These are phyloP conservation scores for Leptographium wingfieldii DNA, from an alignment of 2,329 filamentous ascomycete genomes.

Conservation along the genomic window DNA sequence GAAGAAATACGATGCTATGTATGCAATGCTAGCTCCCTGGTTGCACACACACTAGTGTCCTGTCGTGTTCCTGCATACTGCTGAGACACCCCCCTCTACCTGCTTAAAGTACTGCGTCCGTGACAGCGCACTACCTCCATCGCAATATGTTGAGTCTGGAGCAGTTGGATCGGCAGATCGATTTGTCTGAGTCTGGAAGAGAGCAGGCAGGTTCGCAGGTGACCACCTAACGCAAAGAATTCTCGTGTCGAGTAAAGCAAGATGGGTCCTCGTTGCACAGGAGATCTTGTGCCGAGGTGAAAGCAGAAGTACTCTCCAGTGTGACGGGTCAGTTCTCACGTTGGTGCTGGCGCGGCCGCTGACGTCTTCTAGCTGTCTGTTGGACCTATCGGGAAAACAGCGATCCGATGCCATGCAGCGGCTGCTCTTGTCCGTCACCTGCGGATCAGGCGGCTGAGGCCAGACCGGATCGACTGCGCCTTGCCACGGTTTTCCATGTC, in stretches of 20 bases:
- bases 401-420: not conserved
- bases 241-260: not conserved
- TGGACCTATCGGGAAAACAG: not conserved
- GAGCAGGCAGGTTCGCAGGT: not conserved
- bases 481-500: not conserved
- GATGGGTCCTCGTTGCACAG: not conserved
- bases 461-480: not conserved
- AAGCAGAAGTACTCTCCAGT: not conserved
- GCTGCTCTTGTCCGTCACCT: too few relatives aligned
- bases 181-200: not conserved
- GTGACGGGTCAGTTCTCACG: too few relatives aligned
- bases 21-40: not conserved
- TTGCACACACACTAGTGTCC: not conserved
- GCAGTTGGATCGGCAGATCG: not conserved
- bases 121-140: not conserved
- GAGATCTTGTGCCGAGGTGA: not conserved
- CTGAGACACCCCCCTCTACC: not conserved
- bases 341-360: not conserved
- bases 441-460: not conserved
- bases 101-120: not conserved
- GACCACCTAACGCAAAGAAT: not conserved
- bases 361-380: not conserved
- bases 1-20: not conserved
- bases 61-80: not conserved
- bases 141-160: not conserved